Base-by-base conservation (phyloP, 2,329 filamentous ascomycete species). In the Talaromyces sp. region DNA sequence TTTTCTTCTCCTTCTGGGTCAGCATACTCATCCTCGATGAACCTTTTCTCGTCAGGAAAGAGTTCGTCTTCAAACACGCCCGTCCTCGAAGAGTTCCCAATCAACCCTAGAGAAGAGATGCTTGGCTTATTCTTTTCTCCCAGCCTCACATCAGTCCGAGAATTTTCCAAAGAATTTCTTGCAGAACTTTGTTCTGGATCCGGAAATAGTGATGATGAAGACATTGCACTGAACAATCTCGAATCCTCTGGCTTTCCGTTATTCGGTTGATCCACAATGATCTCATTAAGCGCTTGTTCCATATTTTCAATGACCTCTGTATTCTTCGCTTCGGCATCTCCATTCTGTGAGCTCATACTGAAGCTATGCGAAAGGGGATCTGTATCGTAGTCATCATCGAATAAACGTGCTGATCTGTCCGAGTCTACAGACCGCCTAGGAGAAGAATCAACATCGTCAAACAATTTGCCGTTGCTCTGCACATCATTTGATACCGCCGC, bases 11-110 rank as follows among this genome's bases (percentile, higher is more conserved):
- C 81, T 24, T 88, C 86, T 0, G 84, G 84, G 65, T 94, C 92
- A 60, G 93, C 91, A 61, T 90, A 88, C 71, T 97, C 93, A 70
- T 97, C 94, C 61, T 93, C 90, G 6, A 93, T 82, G 69, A 92
- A 92, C 71, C 89, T 93, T 71, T 78, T 75, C 72, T 96, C 92
- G 68, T 98, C 94, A 1, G 88, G 90, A 74, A 97, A 98, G 5
- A 99, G 85, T 73, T 98, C 92, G 73, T 98, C 91, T 69, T 97
- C 91, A 75, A 99, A 99, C 2, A 99, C 95, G 1, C 94, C 93
- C 66, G 93, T 93, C 24, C 92, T 89, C 16, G 91, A 92, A 14
- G 92, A 91, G 6, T 90, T 89, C 66, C 92, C 96, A 1, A 99
- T 92, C 5, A 99, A 85, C 0, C 95, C 95, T 3, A 99, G 81